phyloP scores from a whole-genome alignment of 2,329 filamentous ascomycete species.

The Hypoxylon sp. region DNA sequence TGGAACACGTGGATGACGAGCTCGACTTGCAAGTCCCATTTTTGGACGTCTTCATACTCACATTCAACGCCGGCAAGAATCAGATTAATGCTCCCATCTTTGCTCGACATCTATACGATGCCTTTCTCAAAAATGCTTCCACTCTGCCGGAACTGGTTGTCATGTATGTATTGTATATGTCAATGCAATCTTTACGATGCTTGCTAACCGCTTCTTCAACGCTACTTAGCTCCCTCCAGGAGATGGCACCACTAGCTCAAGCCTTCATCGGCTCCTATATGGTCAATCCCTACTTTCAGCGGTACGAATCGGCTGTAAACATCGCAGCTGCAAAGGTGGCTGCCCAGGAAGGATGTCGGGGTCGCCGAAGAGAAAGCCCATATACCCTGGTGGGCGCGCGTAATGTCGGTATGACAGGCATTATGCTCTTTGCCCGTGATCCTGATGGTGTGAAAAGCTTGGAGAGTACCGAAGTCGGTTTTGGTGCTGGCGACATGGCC shows the following conservation, averaged over 20 bases:
- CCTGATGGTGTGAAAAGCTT: constrained; percentile 68
- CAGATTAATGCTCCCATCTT: constrained; percentile 75
- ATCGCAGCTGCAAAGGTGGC: constrained; percentile 64
- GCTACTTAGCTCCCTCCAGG: constrained; percentile 77
- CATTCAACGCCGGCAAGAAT: constrained; percentile 86
- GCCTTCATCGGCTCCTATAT: constrained; percentile 87
- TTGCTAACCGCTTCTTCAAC: constrained; percentile 4
- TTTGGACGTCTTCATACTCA: constrained; percentile 79
- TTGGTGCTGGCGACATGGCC: constrained; percentile 87
- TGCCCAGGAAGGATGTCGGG: constrained; percentile 32
- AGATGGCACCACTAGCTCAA: constrained; percentile 84
- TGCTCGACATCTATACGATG: constrained; percentile 71
- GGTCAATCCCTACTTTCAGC: constrained; percentile 77
- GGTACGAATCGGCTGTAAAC: constrained; percentile 75
- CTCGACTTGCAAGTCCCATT: constrained; percentile 51
- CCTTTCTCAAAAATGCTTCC: constrained; percentile 60
- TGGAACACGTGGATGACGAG: neutral
- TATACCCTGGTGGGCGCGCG: constrained; percentile 77
- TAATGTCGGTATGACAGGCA: constrained; percentile 88
- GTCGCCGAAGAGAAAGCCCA: constrained; percentile 45
- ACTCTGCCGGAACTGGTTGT: constrained; percentile 64
- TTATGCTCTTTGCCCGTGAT: constrained; percentile 83
- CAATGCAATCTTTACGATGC: constrained; percentile 22
- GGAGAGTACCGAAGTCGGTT: constrained; percentile 83
- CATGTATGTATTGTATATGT: constrained; percentile 55